A percentile compares a stretch with the other conserved stretches of the same genome.
phyloP scores from a whole-genome alignment of 2,329 filamentous ascomycete species.

The Cladophialophora exuberans region DNA sequence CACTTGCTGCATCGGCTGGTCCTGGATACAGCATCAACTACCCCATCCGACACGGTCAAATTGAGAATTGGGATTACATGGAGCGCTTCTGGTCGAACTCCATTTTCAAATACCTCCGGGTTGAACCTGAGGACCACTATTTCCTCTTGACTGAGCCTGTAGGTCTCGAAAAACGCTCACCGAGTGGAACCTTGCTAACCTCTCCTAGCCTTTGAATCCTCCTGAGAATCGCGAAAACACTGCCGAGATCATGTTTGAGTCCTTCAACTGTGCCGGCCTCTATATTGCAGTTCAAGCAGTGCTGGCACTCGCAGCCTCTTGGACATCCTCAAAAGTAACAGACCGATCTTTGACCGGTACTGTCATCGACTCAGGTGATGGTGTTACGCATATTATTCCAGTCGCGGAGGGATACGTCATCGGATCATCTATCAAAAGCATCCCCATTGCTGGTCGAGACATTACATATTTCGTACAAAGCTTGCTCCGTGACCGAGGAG shows the following conservation, averaged over 20 bases:
- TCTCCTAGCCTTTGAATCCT: conserved; percentile 81
- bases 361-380: conserved; percentile 97
- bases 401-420: conserved; percentile 99
- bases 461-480: conserved; percentile 99
- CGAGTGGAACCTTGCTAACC: conserved; percentile 11
- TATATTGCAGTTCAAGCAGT: conserved; percentile 99
- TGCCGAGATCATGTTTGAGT: conserved; percentile 99
- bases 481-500: conserved; percentile 89
- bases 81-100: conserved; percentile 99
- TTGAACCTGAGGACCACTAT: conserved; percentile 98
- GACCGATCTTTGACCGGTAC: conserved; percentile 95
- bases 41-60: conserved; percentile 95
- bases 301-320: conserved; percentile 91
- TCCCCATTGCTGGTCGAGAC: conserved; percentile 95
- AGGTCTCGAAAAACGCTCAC: conserved; percentile 41
- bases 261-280: conserved; percentile 97
- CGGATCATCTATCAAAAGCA: conserved; percentile 98
- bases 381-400: conserved; percentile 98
- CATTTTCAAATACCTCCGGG: conserved; percentile 98
- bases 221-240: conserved; percentile 99
- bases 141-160: conserved; percentile 97
- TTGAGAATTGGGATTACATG: conserved; percentile 99
- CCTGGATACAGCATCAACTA: conserved; percentile 97
- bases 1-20: conserved; percentile 78
- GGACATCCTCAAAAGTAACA: conserved; percentile 97